Evolutionary conservation across 2,329 filamentous ascomycete species (phyloP), one percentile per base, ranked within the genome.

Genomic region (Aspergillus clavatus): DNA sequence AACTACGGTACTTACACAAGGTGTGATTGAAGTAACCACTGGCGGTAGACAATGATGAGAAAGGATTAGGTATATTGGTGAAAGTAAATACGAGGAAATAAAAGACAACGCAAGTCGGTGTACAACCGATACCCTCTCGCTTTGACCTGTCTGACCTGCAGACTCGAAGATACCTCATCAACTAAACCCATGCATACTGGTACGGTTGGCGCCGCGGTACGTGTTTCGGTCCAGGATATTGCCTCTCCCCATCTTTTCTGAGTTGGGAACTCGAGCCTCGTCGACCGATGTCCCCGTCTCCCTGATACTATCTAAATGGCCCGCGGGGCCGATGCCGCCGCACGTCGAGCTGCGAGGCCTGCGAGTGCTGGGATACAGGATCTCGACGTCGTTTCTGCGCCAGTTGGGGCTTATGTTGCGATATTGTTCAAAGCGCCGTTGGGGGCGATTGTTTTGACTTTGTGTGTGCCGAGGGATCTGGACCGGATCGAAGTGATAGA

Each of bases 281-380:
- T 65, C 62, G 7, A 60, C 47, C 0, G 63, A 65, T 8, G 51
- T 48, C 7, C 57, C 55, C 0, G 58, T 50, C 44, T 67, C 63
- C 29, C 57, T 50, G 35, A 67, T 68, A 29, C 60, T 59, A 43
- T 64, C 64, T 6, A 67, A n/a, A n/a, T n/a, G 45, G 12, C 47
- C 48, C 22, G 39, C 24, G 2, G 48, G 39, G 14, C 40, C 52
- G 2, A 55, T 40, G 1, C 57, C 59, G 0, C 61, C 60, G 19
- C 58, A 60, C 0, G 62, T 68, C 29, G 48, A 62, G 43, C 65
- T 69, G 22, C 66, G 61, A 5, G 64, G 48, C 2, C 65, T 59
- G 5, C 66, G 58, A 4, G 59, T 61, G 42, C 62, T 67, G 2
- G 62, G 58, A 42, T 67, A 68, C n/a, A 62, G 50, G 16, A 67